These are phyloP conservation scores for Aspergillus spinulosporus DNA, from an alignment of 2,329 filamentous ascomycete genomes.

Conservation along the genomic window DNA sequence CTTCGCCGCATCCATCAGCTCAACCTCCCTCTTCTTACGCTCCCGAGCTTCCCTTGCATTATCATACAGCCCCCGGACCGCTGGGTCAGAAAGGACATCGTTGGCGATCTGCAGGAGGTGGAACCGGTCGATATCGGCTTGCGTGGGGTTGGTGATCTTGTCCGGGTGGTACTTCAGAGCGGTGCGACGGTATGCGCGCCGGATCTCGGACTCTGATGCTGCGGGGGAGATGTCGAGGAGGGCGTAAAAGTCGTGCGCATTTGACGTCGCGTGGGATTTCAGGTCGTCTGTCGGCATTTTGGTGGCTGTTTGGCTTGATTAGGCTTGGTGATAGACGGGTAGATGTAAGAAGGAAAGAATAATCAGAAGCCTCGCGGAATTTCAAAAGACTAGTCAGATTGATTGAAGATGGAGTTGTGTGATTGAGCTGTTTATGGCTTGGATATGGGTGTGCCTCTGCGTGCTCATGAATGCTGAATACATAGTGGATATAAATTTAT, in stretches of 20 bases:
- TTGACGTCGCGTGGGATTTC: conserved; percentile 60
- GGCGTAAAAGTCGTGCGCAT: conserved; percentile 70
- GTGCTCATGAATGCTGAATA: no score
- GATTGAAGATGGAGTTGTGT: no score
- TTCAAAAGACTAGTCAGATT: no score
- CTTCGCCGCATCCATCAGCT: conserved; percentile 70
- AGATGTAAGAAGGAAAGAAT: not conserved
- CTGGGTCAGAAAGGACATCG: conserved; percentile 73
- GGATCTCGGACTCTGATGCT: conserved; percentile 69
- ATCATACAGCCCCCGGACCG: conserved; percentile 75
- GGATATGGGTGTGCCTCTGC: no score
- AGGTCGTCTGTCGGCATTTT: conserved; percentile 46
- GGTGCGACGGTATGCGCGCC: conserved; percentile 78
- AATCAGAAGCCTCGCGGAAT: not conserved
- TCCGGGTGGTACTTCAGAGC: conserved; percentile 93
- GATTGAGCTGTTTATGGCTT: not conserved
- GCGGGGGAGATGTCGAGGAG: conserved; percentile 68
- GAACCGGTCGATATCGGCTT: conserved; percentile 73
- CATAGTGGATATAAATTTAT: no score
- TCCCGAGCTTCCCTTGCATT: conserved; percentile 69
- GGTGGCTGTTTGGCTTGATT: conserved; percentile 1
- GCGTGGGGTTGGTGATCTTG: conserved; percentile 72
- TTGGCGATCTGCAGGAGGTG: conserved; percentile 83
- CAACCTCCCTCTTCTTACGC: conserved; percentile 68
- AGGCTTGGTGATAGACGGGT: not conserved